A percentile compares a stretch with the other conserved stretches of the same genome.
Conservation (phyloP, 2,329 filamentous ascomycete genomes). For the Botrytis fabae region DNA sequence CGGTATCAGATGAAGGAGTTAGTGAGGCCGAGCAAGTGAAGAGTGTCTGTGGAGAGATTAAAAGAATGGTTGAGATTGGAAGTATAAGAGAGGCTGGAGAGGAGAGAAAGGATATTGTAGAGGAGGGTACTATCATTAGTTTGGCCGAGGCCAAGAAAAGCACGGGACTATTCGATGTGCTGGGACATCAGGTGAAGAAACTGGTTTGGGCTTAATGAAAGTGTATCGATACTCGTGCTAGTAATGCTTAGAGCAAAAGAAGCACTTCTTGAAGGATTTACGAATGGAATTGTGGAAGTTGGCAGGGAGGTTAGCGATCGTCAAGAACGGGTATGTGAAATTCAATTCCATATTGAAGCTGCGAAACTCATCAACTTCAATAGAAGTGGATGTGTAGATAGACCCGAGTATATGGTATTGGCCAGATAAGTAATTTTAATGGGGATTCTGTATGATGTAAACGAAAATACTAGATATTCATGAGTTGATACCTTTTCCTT, state of each 20-base stretch:
- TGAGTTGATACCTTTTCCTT: neutral
- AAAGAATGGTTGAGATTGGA: slow-evolving; percentile 55
- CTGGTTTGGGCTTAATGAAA: slow-evolving; percentile 69
- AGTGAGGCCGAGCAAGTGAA: slow-evolving; percentile 40
- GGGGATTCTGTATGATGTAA: neutral
- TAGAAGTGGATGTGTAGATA: neutral
- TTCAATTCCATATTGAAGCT: neutral
- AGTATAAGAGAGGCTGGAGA: slow-evolving; percentile 42
- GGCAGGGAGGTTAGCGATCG: neutral
- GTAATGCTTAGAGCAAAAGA: neutral
- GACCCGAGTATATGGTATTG: slow-evolving; percentile 11
- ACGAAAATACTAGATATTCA: neutral
- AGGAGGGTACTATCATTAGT: slow-evolving; percentile 73
- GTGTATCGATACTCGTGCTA: neutral
- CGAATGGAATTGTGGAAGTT: neutral
- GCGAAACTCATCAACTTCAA: neutral
- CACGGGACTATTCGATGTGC: slow-evolving; percentile 81
- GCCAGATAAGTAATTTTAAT: neutral
- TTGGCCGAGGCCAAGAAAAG: slow-evolving; percentile 82
- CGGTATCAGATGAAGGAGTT: slow-evolving; percentile 36
- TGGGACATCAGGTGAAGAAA: slow-evolving; percentile 90
- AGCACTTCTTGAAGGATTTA: neutral
- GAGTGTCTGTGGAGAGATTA: slow-evolving; percentile 25
- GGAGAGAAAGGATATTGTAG: slow-evolving; percentile 50
- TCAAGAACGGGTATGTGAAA: neutral